A percentile compares a stretch with the other conserved stretches of the same genome.
Conservation (phyloP, 768 basidiomycete genomes). For the Trichaptum fuscoviolaceum region DNA sequence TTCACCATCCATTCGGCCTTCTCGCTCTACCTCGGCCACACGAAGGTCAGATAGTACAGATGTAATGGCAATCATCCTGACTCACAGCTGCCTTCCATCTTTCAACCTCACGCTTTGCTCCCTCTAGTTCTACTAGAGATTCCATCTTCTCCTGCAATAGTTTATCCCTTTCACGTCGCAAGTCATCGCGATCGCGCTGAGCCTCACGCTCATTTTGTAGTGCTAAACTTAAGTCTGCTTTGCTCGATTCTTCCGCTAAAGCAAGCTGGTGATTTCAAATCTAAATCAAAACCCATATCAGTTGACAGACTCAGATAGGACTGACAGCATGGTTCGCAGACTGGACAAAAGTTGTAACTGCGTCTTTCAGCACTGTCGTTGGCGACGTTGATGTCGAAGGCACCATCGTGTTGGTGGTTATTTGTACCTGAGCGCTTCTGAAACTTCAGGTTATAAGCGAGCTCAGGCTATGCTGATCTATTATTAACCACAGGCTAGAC, state of each 20-base stretch:
- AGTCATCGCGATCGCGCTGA: constrained; percentile 45
- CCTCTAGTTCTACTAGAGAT: constrained; percentile 39
- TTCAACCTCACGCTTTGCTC: constrained; percentile 40
- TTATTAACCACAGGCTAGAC: no score
- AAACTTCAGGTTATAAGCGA: neutral
- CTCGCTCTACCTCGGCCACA: constrained; percentile 33
- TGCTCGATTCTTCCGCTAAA: constrained; percentile 50
- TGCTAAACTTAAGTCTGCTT: constrained; percentile 46
- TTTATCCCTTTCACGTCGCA: constrained; percentile 39
- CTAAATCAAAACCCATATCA: constrained; percentile 4
- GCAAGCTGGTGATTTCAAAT: constrained; percentile 36
- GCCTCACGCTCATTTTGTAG: constrained; percentile 41
- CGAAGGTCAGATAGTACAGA: constrained; percentile 10
- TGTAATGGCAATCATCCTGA: constrained; percentile 13
- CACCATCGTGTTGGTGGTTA: neutral
- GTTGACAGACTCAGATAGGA: neutral
- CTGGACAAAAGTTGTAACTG: constrained; percentile 35
- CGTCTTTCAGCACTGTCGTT: constrained; percentile 34
- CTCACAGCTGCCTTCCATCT: constrained; percentile 45
- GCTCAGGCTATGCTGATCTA: no score
- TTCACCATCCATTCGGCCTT: constrained; percentile 55
- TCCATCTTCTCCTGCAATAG: constrained; percentile 3
- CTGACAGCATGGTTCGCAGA: constrained; percentile 37
- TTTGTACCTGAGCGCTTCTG: constrained; percentile 3
- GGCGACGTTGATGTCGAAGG: constrained; percentile 19